Conservation (phyloP, 805 yeast species). For the Zygosaccharomyces kombuchaensis region DNA sequence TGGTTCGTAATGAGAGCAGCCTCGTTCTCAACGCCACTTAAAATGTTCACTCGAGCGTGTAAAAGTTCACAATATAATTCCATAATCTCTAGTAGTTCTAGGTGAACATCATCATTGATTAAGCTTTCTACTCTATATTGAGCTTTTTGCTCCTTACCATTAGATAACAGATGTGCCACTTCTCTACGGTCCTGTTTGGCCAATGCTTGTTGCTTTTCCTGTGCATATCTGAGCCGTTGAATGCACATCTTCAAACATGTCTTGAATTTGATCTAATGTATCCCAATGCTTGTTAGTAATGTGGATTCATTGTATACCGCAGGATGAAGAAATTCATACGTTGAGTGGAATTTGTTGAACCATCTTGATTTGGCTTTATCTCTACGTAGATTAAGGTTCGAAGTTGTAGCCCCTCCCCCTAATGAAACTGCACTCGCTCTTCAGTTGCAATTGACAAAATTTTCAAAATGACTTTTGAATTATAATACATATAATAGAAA, state of each 20-base stretch:
- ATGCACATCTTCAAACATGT: constrained; percentile 57
- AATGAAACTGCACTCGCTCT: not conserved
- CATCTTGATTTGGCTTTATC: constrained; percentile 2
- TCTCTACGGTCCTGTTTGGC: constrained; percentile 70
- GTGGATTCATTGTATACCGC: no score
- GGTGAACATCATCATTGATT: constrained; percentile 73
- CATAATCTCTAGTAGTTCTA: constrained; percentile 71
- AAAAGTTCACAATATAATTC: constrained; percentile 80
- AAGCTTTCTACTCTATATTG: constrained; percentile 78
- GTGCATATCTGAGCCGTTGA: constrained; percentile 63
- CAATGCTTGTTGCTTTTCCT: constrained; percentile 68
- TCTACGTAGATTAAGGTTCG: not conserved
- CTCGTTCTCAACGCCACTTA: constrained; percentile 42
- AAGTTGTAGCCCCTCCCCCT: constrained; percentile 1
- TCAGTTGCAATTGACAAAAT: not conserved
- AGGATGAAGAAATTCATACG: constrained; percentile 13
- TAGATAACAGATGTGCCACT: constrained; percentile 62
- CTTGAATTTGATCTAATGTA: constrained; percentile 28
- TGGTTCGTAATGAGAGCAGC: constrained; percentile 32
- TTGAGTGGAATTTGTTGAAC: constrained; percentile 21
- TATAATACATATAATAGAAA: not conserved
- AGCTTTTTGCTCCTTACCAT: constrained; percentile 78
- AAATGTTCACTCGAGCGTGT: constrained; percentile 64
- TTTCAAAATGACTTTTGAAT: not conserved
- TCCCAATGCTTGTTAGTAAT: not conserved